Conservation (phyloP, 1,284 basidiomycete species). For the Irpex lacteus region DNA sequence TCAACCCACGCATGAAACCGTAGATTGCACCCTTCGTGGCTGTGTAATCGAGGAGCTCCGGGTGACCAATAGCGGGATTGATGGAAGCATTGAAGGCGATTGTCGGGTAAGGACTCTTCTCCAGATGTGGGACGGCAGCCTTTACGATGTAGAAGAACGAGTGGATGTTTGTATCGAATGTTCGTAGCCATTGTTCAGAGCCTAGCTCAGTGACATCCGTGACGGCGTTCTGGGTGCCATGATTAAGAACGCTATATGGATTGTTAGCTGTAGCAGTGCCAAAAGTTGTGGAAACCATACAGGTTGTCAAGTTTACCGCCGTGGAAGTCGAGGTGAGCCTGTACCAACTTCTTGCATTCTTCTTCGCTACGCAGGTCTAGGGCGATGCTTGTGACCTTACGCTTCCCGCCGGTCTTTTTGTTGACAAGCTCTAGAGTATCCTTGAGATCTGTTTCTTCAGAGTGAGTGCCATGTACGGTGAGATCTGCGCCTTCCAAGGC, state of each 20-base stretch:
- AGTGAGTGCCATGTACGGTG: slow-evolving; percentile 47
- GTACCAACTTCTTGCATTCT: slow-evolving; percentile 40
- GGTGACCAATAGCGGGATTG: slow-evolving; percentile 50
- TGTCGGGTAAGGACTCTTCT: slow-evolving; percentile 33
- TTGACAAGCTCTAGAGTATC: slow-evolving; percentile 37
- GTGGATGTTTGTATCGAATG: slow-evolving; percentile 49
- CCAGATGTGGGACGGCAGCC: slow-evolving; percentile 39
- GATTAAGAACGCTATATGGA: slow-evolving; percentile 44
- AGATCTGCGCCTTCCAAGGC: slow-evolving; percentile 60
- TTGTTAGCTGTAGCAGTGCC: not conserved
- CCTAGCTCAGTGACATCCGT: slow-evolving; percentile 40
- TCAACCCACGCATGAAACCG: slow-evolving; percentile 42
- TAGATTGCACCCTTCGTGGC: slow-evolving; percentile 50
- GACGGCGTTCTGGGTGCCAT: slow-evolving; percentile 49
- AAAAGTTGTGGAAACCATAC: slow-evolving; percentile 21
- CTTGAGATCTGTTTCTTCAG: slow-evolving; percentile 46
- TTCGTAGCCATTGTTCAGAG: slow-evolving; percentile 50
- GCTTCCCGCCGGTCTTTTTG: slow-evolving; percentile 36
- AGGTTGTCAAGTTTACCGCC: slow-evolving; percentile 44
- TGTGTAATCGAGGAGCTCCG: slow-evolving; percentile 53
- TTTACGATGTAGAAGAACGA: slow-evolving; percentile 54
- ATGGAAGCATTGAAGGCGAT: slow-evolving; percentile 53
- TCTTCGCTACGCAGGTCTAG: slow-evolving; percentile 44
- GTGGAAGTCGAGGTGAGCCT: slow-evolving; percentile 37
- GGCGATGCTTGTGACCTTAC: slow-evolving; percentile 39